Base-by-base conservation (phyloP, 768 basidiomycete species). In the Tylopilus balloui region DNA sequence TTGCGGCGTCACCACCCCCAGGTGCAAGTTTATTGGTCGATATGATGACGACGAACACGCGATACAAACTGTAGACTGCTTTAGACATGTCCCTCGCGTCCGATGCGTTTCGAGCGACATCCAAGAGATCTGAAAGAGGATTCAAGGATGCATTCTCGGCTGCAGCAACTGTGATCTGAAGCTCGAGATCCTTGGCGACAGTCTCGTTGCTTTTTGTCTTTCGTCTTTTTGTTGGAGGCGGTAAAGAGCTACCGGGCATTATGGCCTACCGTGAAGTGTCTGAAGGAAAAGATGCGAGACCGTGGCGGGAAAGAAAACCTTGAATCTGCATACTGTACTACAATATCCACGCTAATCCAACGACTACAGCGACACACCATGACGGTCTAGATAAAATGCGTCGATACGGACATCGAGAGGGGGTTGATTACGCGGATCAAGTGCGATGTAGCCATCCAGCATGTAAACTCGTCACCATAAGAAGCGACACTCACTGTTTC, bases 31-130 rank as follows among this genome's bases (percentile, higher is more conserved):
- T 80, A 3, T 82, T 79, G 25, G 74, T 74, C 3, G 74, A 64
- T 41, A 92, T 76, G 29, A 88, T 68, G 19, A 76, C 56, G 9
- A 87, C 79, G 62, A 91, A 92, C 12, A 85, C 73, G 32, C 93
- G 72, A 65, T 95, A 93, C 6, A 88, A 65, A 1, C 91, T 84
- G 68, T 92, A 95, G 15, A 92, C 77, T 2, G 79, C 83, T 63
- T 87, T 92, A 48, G 78, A 86, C 13, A 81, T 77, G 24, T 79
- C 74, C 54, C 76, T 75, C 0, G 87, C 71, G 34, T 81, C 75
- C 35, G 71, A 58, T 2, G 74, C 64, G 15, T 70, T 64, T 25
- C 73, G 65, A 1, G 83, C 73, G 25, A 90, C 66, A 14, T 79
- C 71, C 45, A 92, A 64, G 8, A 96, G 80, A 64, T 92, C 87